A percentile compares a stretch with the other conserved stretches of the same genome.
Conservation (phyloP, 768 basidiomycete genomes). For the Lactarius akahatsu region DNA sequence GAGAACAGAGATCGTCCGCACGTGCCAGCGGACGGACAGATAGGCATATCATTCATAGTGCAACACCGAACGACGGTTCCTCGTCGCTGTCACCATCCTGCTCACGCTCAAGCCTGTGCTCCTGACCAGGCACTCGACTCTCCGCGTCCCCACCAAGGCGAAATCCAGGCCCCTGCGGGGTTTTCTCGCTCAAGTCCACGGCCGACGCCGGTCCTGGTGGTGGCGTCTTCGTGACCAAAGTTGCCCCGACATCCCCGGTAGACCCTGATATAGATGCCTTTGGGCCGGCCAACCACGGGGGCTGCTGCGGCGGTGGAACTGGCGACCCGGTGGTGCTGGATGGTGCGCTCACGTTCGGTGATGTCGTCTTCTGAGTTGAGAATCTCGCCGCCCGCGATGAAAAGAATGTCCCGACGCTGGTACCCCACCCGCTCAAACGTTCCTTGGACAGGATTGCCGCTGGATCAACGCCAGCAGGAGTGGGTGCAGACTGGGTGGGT, state of each 20-base stretch:
- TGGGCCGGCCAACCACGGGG: neutral
- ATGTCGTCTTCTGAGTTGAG: slow-evolving; percentile 9
- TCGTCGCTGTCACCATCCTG: slow-evolving; percentile 16
- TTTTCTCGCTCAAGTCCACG: slow-evolving; percentile 12
- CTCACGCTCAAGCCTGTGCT: neutral
- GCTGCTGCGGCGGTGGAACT: slow-evolving; percentile 3
- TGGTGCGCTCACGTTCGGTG: slow-evolving; percentile 17
- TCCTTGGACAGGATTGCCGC: slow-evolving; percentile 26
- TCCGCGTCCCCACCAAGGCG: neutral
- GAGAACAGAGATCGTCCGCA: neutral
- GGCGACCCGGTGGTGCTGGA: slow-evolving; percentile 18
- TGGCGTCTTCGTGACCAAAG: slow-evolving; percentile 1
- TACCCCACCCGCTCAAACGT: slow-evolving; percentile 26
- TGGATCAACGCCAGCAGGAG: slow-evolving; percentile 31
- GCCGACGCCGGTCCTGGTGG: neutral
- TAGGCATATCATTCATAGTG: slow-evolving; percentile 10
- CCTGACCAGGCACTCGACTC: neutral
- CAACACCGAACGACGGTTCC: slow-evolving; percentile 25
- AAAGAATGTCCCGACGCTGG: slow-evolving; percentile 29
- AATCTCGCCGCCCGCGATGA: slow-evolving; percentile 22
- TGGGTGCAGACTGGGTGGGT: neutral
- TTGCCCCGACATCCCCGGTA: neutral
- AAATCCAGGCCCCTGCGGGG: slow-evolving; percentile 11
- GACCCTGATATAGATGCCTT: slow-evolving; percentile 1
- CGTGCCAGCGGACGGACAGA: slow-evolving; percentile 10